Base-by-base conservation (phyloP, 2,329 filamentous ascomycete species). In the Emergomyces africanus region DNA sequence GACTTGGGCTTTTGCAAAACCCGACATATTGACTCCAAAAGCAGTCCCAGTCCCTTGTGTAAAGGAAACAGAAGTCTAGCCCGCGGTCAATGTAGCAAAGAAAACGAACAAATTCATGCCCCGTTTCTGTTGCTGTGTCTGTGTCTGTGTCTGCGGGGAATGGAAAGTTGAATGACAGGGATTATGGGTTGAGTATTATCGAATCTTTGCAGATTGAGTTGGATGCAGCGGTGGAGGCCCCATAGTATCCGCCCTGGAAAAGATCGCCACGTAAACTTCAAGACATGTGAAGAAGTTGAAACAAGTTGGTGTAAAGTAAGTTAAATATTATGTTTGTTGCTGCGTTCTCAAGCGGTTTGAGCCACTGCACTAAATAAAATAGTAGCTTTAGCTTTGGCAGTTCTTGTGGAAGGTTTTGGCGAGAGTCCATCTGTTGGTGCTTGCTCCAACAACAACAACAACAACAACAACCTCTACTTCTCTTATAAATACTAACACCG, bases 1-100 rank as follows among this genome's bases (percentile, higher is more conserved):
- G 67, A 62, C 53, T 59, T 67, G 46, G 64, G 65, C 56, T 71
- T 73, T 57, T 49, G 58, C 25, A 9, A 59, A 56, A 25, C 58
- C 58, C 23, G 54, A 55, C 46, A 57, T 58, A 10, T 28, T 53
- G 28, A 9, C n/a, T 23, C 1, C 23, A 54, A 4, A 20, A 25
- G 23, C 12, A n/a, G 23, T 55, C 25, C 28, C 15, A 30, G 51
- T n/a, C 10, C 28, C 18, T 2, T 12, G 39, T 10, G 14, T 18
- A 8, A 42, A 42, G 30, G 14, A 25, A 25, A 33, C 2, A 3
- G 10, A 9, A 55, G 18, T 44, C 14, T 25, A n/a, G 39, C 39
- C n/a, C 2, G 37, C 9, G 23, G 39, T 55, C 15, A 55, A 44
- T 2, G 39, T 44, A 33, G 14, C 23, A 18, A 18, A 23, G 14